These are phyloP conservation scores for Ceratocystis diversiconidia DNA, from an alignment of 2,329 filamentous ascomycete species.

Conservation along the genomic window DNA sequence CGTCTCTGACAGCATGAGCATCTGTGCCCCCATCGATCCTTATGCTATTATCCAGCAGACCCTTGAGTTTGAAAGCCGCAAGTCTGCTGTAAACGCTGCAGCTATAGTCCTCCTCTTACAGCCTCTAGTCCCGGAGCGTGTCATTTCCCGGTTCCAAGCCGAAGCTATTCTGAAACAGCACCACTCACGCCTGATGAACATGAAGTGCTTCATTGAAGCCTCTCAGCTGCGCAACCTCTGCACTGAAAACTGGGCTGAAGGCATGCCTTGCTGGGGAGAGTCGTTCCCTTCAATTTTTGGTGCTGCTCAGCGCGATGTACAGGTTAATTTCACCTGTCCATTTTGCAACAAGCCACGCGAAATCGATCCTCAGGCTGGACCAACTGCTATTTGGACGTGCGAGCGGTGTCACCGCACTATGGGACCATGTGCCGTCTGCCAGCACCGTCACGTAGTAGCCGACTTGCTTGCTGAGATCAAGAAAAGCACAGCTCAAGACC, in stretches of 20 bases:
- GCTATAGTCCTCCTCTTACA: conserved; percentile 46
- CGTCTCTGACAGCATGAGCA: not conserved
- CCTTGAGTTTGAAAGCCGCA: conserved; percentile 41
- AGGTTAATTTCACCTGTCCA: conserved; percentile 40
- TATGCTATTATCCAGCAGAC: conserved; percentile 39
- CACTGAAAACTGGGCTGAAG: conserved; percentile 40
- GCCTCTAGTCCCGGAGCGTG: conserved; percentile 39
- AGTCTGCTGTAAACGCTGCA: conserved; percentile 44
- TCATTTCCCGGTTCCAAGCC: conserved; percentile 43
- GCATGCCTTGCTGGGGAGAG: conserved; percentile 38
- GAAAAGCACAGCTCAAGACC: conserved; percentile 6
- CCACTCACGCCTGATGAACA: conserved; percentile 43
- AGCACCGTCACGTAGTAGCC: conserved; percentile 35
- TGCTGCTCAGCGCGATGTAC: conserved; percentile 40
- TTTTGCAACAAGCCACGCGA: conserved; percentile 43
- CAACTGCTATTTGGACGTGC: conserved; percentile 41
- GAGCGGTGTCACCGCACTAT: conserved; percentile 39
- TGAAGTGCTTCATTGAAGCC: conserved; percentile 47
- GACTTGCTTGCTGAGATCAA: conserved; percentile 25
- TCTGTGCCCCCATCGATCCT: conserved; percentile 35
- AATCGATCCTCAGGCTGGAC: conserved; percentile 29
- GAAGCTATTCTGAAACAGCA: conserved; percentile 44
- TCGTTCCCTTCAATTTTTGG: conserved; percentile 41
- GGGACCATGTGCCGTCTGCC: conserved; percentile 45
- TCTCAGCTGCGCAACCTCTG: conserved; percentile 47